Evolutionary conservation across 2,329 filamentous ascomycete genomes (phyloP), one percentile per base, ranked within the genome.

Genomic region (Epichloe uncinata): DNA sequence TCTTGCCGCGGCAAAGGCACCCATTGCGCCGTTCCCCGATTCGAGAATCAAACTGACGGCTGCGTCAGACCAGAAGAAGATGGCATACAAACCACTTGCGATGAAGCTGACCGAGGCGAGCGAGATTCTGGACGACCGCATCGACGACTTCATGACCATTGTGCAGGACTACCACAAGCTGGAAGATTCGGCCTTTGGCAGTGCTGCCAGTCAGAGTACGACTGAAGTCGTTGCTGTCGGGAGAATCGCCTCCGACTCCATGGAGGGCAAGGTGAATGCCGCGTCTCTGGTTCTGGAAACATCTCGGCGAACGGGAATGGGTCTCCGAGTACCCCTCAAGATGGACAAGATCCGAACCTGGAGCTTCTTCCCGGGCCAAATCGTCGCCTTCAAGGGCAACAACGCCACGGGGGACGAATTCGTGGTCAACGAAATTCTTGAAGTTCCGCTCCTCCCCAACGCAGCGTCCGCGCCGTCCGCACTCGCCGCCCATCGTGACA

Each of bases 81-180:
- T 96, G 57, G 81, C 74, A 1, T 98, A 97, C 68, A 93, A 90
- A 62, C 87, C 89, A 2, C 83, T 97, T 74, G 85, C 87, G 2
- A 95, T 97, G 89, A 95, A 95, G 61, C 74, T 93, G 6, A 90
- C 87, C 5, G 90, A 96, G 63, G 82, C 88, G 0, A 95, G 91
- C 4, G 90, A 95, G 65, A 87, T 95, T 43, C 76, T 97, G 7
- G 93, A 98, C 67, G 91, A 97, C 66, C 78, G 89, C 58, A 96
- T 98, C 70, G 89, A 97, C 59, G 88, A 90, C 54, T 95, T 96
- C 60, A 75, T 81, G 52, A 70, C 73, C n/a, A 66, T 89, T 2
- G 74, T 95, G 5, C 82, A 87, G 66, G 78, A 84, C 50, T 74
- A 89, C 56, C 79, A 95, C 65, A 73, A 78, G 13, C 72, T 95